Evolutionary conservation across 768 basidiomycete species (phyloP), one percentile per base, ranked within the genome.

Genomic region (Tylopilus plumbeoviolaceoides): DNA sequence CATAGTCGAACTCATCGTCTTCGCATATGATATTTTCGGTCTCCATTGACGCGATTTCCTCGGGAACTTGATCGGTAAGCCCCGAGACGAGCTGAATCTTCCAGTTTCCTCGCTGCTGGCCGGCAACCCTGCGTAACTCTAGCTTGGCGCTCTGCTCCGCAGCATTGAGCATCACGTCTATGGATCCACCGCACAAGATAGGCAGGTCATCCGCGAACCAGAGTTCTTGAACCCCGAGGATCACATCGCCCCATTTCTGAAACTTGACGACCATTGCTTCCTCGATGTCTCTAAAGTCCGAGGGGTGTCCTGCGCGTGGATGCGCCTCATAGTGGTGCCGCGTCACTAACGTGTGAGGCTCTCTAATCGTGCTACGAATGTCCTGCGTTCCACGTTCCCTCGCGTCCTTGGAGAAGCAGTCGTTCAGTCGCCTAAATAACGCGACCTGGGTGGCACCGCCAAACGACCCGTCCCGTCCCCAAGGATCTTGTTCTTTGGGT

Each of bases 371-470:
- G 36, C 33, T 43, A n/a, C 53, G 54, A 47, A 58, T 7, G 40
- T 18, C 50, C 36, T 41, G 58, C 20, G 20, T 36, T 28, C 47
- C 57, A 21, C 46, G 44, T 20, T 56, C 53, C 49, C 80, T 71
- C 44, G 62, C 67, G 21, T 45, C 51, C 44, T 65, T 70, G 55
- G 63, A 73, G 50, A 53, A 65, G 31, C 20, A 52, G 23, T 66
- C 69, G n/a, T 79, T 76, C 15, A 72, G 57, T 30, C 82, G 70
- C 42, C 65, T 75, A 62, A 93, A 93, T 4, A 72, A 66, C 2
- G 85, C 90, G 0, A 83, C 82, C 30, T 83, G 83, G 15, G 78
- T 81, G 11, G 90, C 91, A 17, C 80, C 84, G 1, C 84, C 83
- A 4, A 85, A 70, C 39, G 75, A 72, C 7, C 74, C 75, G 55